These are phyloP conservation scores for Cyphellophora attinorum DNA, from an alignment of 2,329 filamentous ascomycete genomes.

Conservation along the genomic window DNA sequence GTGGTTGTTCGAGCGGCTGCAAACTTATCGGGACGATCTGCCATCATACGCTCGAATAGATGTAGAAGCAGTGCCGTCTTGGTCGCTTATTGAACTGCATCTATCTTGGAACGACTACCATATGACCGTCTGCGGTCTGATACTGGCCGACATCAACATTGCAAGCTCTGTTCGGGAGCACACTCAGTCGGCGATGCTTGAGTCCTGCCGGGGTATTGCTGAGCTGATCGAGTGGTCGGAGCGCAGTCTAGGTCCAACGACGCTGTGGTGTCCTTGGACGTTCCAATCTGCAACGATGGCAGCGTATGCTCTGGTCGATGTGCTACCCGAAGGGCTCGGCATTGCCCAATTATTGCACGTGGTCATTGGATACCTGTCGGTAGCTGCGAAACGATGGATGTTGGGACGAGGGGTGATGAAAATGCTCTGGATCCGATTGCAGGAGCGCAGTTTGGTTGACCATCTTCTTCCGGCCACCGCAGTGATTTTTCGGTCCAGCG, in stretches of 20 bases:
- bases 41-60: background rate
- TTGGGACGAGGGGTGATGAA: background rate
- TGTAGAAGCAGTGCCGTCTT: background rate
- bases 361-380: background rate
- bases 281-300: conserved; percentile 1
- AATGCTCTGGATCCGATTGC: background rate
- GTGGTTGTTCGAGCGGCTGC: background rate
- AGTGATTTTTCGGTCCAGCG: background rate
- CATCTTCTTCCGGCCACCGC: background rate
- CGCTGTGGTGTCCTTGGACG: background rate
- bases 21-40: background rate
- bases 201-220: background rate
- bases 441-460: background rate
- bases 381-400: background rate
- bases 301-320: conserved; percentile 1
- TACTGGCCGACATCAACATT: background rate
- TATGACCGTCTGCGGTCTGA: no score
- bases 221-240: background rate
- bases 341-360: background rate
- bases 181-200: background rate
- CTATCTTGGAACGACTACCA: no score
- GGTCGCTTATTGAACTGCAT: background rate
- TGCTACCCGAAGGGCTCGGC: background rate
- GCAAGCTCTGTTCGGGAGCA: background rate
- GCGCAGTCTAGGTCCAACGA: background rate